A percentile compares a stretch with the other conserved stretches of the same genome.
These are phyloP conservation scores for Geranium incanum DNA, from an alignment of 441 rosid genomes.

Conservation along the genomic window DNA sequence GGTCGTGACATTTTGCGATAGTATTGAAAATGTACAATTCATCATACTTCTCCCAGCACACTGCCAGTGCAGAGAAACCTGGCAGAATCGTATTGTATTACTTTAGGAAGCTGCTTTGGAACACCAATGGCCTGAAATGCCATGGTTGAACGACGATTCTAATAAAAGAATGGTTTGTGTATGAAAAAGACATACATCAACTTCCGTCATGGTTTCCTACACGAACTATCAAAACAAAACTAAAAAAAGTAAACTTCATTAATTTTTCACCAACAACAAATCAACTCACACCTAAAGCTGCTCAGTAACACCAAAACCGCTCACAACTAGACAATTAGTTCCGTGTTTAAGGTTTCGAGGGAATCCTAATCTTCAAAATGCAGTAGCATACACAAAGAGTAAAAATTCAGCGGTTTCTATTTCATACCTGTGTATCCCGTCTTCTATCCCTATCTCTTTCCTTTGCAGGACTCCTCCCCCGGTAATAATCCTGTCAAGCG, in stretches of 20 bases:
- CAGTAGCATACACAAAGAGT: neutral
- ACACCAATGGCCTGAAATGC: conserved; percentile 54
- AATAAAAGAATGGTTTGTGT: conserved; percentile 17
- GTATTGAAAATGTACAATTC: conserved; percentile 54
- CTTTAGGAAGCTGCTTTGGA: conserved; percentile 69
- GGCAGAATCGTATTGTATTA: conserved; percentile 50
- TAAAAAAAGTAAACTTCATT: neutral
- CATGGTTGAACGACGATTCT: conserved; percentile 28
- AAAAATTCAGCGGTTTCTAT: neutral
- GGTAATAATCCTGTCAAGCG: conserved; percentile 57
- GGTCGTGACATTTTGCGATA: neutral
- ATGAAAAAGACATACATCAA: conserved; percentile 24
- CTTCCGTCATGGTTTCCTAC: conserved; percentile 38
- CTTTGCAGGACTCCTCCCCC: conserved; percentile 63
- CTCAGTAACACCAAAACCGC: neutral
- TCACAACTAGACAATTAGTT: neutral
- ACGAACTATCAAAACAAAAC: neutral
- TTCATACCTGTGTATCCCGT: conserved; percentile 59
- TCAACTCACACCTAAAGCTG: neutral
- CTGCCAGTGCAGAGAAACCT: conserved; percentile 98
- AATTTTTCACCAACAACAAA: neutral
- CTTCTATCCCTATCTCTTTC: conserved; percentile 75
- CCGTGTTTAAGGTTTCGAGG: neutral
- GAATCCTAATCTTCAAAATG: neutral
- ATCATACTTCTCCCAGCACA: conserved; percentile 98